These are phyloP conservation scores for Capsella rubella DNA, from an alignment of 441 rosid species.

Conservation along the genomic window DNA sequence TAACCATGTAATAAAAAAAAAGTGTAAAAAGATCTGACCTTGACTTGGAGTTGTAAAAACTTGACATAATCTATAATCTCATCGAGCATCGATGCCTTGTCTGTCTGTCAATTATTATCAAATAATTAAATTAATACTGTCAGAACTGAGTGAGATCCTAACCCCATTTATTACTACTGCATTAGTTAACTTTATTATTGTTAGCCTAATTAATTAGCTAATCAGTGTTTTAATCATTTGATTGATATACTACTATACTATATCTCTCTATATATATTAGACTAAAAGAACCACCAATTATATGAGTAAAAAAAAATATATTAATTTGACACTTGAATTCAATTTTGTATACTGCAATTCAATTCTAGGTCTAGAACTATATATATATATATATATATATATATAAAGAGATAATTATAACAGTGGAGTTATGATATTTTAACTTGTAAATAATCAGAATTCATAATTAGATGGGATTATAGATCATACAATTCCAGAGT, in stretches of 20 bases:
- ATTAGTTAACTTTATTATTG: slow-evolving; percentile 22
- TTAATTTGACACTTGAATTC: not conserved
- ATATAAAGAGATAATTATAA: not conserved
- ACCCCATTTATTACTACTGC: slow-evolving; percentile 35
- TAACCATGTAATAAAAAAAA: not conserved
- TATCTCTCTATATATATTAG: not conserved
- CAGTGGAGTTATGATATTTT: not conserved
- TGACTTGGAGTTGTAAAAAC: slow-evolving; percentile 98
- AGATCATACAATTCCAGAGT: slow-evolving; percentile 7
- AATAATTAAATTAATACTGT: slow-evolving; percentile 16
- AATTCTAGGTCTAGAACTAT: not conserved
- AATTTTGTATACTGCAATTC: not conserved
- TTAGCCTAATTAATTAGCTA: slow-evolving; percentile 28
- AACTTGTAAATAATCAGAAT: not conserved
- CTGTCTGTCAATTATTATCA: slow-evolving; percentile 73
- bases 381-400: not conserved
- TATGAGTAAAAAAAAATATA: slow-evolving; percentile 19
- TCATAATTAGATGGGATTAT: not conserved
- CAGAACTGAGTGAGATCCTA: slow-evolving; percentile 41
- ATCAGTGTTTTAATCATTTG: slow-evolving; percentile 42
- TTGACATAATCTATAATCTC: slow-evolving; percentile 98
- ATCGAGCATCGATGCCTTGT: slow-evolving; percentile 98
- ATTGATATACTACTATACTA: not conserved
- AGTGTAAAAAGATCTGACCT: slow-evolving; percentile 55
- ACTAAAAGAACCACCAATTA: slow-evolving; percentile 23